Percentiles rank a stretch among this genome's conserved stretches.
phyloP scores from a whole-genome alignment of 2,329 filamentous ascomycete genomes.

The Pseudogymnoascus sp. region DNA sequence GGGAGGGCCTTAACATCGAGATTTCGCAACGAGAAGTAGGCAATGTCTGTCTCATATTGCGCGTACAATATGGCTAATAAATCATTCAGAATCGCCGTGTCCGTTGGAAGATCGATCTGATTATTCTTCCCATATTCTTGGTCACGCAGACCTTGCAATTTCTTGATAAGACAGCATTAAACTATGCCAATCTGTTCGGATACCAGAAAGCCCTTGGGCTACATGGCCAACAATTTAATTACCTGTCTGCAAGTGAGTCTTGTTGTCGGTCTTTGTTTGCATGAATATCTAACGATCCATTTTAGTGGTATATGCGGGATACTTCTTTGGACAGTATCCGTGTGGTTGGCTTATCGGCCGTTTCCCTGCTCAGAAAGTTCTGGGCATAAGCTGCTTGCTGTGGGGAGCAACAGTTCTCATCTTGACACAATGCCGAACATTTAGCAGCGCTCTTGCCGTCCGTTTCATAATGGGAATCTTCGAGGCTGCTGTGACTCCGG shows the following conservation, averaged over 20 bases:
- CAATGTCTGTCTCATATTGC: background rate
- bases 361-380: slow-evolving; percentile 30
- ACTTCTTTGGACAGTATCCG: slow-evolving; percentile 36
- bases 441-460: slow-evolving; percentile 19
- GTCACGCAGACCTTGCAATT: slow-evolving; percentile 15
- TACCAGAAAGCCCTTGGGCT: slow-evolving; percentile 29
- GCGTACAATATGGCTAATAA: background rate
- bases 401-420: slow-evolving; percentile 31
- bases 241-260: slow-evolving; percentile 28
- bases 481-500: slow-evolving; percentile 29
- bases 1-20: slow-evolving; percentile 5
- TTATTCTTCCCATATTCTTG: slow-evolving; percentile 13
- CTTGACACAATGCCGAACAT: slow-evolving; percentile 27
- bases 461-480: slow-evolving; percentile 28
- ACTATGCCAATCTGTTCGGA: slow-evolving; percentile 26
- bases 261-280: background rate
- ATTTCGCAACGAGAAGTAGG: slow-evolving; percentile 8
- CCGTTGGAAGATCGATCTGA: slow-evolving; percentile 11
- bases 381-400: slow-evolving; percentile 26
- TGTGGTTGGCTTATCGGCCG: slow-evolving; percentile 33
- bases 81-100: background rate
- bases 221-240: slow-evolving; percentile 30
- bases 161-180: slow-evolving; percentile 13
- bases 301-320: slow-evolving; percentile 32
- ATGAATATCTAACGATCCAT: background rate